These are phyloP conservation scores for Calonectria naviculata DNA, from an alignment of 2,329 filamentous ascomycete genomes.

Conservation along the genomic window DNA sequence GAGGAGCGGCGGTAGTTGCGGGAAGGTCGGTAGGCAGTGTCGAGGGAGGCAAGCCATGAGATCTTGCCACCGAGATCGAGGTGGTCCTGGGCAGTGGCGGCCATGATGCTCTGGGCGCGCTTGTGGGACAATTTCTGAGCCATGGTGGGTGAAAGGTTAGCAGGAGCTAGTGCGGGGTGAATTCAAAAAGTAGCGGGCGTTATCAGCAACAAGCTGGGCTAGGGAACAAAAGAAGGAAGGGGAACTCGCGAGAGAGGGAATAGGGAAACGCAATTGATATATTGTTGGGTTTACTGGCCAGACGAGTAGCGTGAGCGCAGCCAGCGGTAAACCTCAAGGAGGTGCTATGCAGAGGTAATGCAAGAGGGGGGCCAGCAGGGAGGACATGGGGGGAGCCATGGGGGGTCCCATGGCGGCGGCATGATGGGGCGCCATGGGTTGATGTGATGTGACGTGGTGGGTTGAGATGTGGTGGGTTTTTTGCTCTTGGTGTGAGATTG, in stretches of 20 bases:
- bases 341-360: constrained; percentile 24
- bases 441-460: constrained; percentile 44
- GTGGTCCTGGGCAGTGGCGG: constrained; percentile 83
- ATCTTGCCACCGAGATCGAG: constrained; percentile 80
- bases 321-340: constrained; percentile 16
- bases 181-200: constrained; percentile 24
- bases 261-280: constrained; percentile 31
- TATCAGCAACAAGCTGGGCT: constrained; percentile 35
- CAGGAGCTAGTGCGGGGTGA: constrained; percentile 13
- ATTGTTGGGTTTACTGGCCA: constrained; percentile 23
- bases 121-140: constrained; percentile 44
- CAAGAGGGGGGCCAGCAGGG: constrained; percentile 33
- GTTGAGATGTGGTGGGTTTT: constrained; percentile 39
- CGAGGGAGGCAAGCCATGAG: constrained; percentile 76
- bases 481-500: constrained; percentile 9
- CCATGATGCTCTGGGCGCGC: constrained; percentile 57
- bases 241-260: constrained; percentile 20
- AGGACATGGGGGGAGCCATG: constrained; percentile 32
- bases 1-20: constrained; percentile 96
- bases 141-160: constrained; percentile 44
- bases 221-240: constrained; percentile 21
- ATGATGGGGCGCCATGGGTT: constrained; percentile 36
- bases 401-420: constrained; percentile 26
- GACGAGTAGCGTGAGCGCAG: constrained; percentile 9
- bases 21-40: constrained; percentile 88